Evolutionary conservation across 306 rosid species (phyloP).

Genomic region (Casuarina glauca): DNA sequence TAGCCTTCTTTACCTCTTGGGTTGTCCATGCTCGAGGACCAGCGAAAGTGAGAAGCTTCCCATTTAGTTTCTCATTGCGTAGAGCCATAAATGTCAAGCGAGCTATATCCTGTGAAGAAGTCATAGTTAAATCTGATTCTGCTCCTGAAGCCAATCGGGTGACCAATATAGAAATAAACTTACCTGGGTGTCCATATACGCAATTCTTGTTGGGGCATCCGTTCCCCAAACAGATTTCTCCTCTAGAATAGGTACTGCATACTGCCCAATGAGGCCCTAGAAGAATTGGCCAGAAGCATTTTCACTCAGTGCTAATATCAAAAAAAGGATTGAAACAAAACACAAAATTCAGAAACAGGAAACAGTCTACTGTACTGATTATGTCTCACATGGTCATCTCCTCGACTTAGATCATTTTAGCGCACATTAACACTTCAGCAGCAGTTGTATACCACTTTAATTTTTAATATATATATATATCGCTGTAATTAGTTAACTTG

Average conservation of each 20-base stretch:
- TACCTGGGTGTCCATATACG: conserved; percentile 99
- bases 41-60: conserved; percentile 86
- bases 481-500: background rate
- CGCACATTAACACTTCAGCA: background rate
- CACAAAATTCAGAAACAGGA: background rate
- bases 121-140: background rate
- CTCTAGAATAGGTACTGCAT: conserved; percentile 91
- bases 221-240: conserved; percentile 99
- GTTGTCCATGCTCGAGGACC: conserved; percentile 99
- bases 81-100: conserved; percentile 81
- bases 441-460: too few species aligned
- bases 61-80: conserved; percentile 72
- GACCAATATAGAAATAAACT: background rate
- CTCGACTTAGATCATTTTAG: background rate
- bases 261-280: conserved; percentile 94
- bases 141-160: background rate
- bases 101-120: conserved; percentile 61
- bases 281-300: conserved; percentile 9
- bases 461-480: background rate
- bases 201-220: conserved; percentile 94
- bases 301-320: conserved; percentile 2
- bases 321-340: background rate
- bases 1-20: conserved; percentile 62
- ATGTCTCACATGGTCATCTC: background rate
- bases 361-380: background rate